These are phyloP conservation scores for Phytophthora fragariae DNA, from an alignment of 352 stramenopile genomes.

Conservation along the genomic window DNA sequence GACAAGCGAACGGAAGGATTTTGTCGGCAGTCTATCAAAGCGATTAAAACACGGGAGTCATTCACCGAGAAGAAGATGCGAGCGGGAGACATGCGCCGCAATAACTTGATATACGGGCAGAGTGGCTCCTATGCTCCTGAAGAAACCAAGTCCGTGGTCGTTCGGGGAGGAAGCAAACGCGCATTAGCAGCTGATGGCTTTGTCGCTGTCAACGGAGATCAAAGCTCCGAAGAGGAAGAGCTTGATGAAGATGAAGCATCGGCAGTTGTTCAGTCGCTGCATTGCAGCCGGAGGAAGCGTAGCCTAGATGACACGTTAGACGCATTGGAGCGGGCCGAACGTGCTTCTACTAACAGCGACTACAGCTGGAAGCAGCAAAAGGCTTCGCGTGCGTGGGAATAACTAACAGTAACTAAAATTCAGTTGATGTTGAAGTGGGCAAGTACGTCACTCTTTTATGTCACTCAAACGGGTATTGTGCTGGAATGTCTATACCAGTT, in stretches of 20 bases:
- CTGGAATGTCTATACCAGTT: background rate
- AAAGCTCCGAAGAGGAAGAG: conserved; percentile 45
- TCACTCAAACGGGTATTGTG: conserved; percentile 24
- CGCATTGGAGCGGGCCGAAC: conserved; percentile 54
- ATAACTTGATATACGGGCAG: conserved; percentile 54
- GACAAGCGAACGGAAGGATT: conserved; percentile 41
- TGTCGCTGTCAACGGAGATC: conserved; percentile 62
- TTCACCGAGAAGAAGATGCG: conserved; percentile 42
- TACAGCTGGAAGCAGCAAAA: conserved; percentile 20
- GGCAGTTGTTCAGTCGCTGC: conserved; percentile 7
- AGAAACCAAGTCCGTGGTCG: conserved; percentile 58
- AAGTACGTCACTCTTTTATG: conserved; percentile 16
- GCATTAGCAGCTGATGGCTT: conserved; percentile 57
- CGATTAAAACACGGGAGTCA: conserved; percentile 15
- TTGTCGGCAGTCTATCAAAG: conserved; percentile 31
- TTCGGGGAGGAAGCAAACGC: conserved; percentile 35
- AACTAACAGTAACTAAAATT: conserved; percentile 5
- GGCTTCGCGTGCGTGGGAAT: conserved; percentile 26
- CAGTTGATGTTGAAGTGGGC: conserved; percentile 10
- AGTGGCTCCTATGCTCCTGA: conserved; percentile 56
- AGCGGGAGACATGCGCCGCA: conserved; percentile 44
- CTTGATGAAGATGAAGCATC: conserved; percentile 24
- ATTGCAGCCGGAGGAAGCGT: conserved; percentile 12
- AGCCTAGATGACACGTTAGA: conserved; percentile 48
- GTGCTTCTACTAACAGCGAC: background rate